Percentiles rank a stretch among this genome's conserved stretches.
These are phyloP conservation scores for Hysterium pulicare DNA, from an alignment of 2,329 filamentous ascomycete species.

Conservation along the genomic window DNA sequence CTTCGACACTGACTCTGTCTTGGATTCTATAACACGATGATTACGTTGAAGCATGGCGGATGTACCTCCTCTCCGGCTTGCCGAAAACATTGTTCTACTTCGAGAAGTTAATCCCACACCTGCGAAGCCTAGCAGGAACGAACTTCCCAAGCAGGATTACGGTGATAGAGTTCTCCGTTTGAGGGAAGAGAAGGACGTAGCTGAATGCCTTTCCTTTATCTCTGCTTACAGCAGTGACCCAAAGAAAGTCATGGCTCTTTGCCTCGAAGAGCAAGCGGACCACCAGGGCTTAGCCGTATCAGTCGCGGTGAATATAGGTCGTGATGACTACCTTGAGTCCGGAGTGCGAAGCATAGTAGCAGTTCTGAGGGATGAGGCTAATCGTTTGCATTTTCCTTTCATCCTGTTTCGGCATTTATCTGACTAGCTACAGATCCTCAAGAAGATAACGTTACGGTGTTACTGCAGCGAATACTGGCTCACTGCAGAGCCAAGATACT, in stretches of 20 bases:
- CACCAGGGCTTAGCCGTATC: slow-evolving; percentile 5
- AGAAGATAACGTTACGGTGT: background rate
- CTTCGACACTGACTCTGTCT: too few species aligned
- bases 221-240: slow-evolving; percentile 11
- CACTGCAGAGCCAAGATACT: slow-evolving; percentile 5
- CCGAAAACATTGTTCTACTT: slow-evolving; percentile 10
- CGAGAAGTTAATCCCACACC: slow-evolving; percentile 6
- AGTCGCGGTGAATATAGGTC: slow-evolving; percentile 7
- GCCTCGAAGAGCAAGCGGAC: slow-evolving; percentile 10
- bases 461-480: background rate
- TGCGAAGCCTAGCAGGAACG: slow-evolving; percentile 4
- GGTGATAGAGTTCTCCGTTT: slow-evolving; percentile 5
- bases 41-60: slow-evolving; percentile 4
- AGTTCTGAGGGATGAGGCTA: slow-evolving; percentile 5
- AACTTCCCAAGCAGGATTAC: background rate
- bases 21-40: too few species aligned
- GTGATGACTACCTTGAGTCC: background rate
- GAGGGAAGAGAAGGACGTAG: slow-evolving; percentile 8
- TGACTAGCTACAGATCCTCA: background rate
- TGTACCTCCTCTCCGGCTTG: slow-evolving; percentile 7
- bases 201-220: slow-evolving; percentile 9
- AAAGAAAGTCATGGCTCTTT: slow-evolving; percentile 9
- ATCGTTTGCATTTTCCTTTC: background rate
- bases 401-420: background rate
- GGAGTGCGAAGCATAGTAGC: slow-evolving; percentile 4